A percentile compares a stretch with the other conserved stretches of the same genome.
phyloP scores from a whole-genome alignment of 73 alveolate genomes.

The Tetrahymena malaccensis region DNA sequence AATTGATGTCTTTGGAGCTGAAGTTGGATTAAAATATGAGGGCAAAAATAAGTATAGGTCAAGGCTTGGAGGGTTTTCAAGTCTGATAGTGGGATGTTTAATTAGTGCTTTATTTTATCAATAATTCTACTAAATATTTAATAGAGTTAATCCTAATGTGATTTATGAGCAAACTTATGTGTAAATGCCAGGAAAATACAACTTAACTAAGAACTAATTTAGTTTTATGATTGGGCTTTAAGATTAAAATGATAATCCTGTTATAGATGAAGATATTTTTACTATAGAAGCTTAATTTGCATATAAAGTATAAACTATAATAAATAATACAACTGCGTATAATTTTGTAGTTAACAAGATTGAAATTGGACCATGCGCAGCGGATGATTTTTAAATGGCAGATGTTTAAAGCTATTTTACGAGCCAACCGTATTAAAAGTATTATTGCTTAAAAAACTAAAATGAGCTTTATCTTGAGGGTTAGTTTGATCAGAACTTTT shows the following conservation, averaged over 20 bases:
- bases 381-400: neutral
- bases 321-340: neutral
- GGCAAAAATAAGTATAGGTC: neutral
- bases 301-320: no score
- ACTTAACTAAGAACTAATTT: neutral
- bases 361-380: neutral
- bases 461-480: neutral
- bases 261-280: neutral
- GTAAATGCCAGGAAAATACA: neutral
- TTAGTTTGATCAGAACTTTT: neutral
- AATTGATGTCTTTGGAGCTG: neutral
- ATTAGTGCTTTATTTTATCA: neutral
- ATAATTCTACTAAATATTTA: neutral
- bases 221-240: neutral
- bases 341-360: neutral
- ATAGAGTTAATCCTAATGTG: neutral
- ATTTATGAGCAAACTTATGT: neutral
- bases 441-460: neutral
- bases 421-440: neutral
- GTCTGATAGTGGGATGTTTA: neutral
- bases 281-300: neutral
- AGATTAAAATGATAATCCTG: neutral
- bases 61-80: neutral
- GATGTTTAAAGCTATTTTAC: neutral
- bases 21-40: neutral